phyloP scores from a whole-genome alignment of 176 grass and related monocot species.

The Oryza meyeriana region DNA sequence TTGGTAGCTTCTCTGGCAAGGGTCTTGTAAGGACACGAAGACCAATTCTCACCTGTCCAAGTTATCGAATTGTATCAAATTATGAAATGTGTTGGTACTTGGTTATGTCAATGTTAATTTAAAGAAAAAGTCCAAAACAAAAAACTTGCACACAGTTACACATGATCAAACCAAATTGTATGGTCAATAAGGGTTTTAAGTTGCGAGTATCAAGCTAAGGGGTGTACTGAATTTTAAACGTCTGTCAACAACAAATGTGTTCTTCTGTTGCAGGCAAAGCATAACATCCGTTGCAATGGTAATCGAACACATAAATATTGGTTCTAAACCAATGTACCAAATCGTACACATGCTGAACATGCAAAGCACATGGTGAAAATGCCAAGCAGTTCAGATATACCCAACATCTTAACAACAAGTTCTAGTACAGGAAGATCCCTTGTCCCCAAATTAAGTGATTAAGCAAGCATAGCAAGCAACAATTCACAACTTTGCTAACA shows the following conservation, averaged over 20 bases:
- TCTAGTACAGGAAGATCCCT: background rate
- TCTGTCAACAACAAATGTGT: background rate
- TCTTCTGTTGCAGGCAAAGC: background rate
- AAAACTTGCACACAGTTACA: background rate
- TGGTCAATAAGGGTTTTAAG: background rate
- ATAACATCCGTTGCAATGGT: background rate
- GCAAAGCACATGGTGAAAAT: background rate
- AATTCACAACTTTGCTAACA: too few species aligned
- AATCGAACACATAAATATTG: background rate
- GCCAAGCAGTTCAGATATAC: conserved; percentile 2
- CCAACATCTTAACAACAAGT: background rate
- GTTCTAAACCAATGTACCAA: background rate
- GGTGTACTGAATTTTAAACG: background rate
- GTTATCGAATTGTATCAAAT: conserved; percentile 4
- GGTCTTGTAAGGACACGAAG: conserved; percentile 84
- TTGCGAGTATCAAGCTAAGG: background rate
- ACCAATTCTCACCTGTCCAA: conserved; percentile 71
- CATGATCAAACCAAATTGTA: background rate
- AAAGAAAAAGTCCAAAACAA: background rate
- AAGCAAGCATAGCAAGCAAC: background rate
- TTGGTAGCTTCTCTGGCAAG: conserved; percentile 66
- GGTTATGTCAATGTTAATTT: background rate
- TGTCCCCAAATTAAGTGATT: background rate
- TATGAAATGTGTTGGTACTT: background rate
- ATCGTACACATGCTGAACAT: too few species aligned